phyloP scores from a whole-genome alignment of 2,329 filamentous ascomycete species.

The Aschersonia sp. region DNA sequence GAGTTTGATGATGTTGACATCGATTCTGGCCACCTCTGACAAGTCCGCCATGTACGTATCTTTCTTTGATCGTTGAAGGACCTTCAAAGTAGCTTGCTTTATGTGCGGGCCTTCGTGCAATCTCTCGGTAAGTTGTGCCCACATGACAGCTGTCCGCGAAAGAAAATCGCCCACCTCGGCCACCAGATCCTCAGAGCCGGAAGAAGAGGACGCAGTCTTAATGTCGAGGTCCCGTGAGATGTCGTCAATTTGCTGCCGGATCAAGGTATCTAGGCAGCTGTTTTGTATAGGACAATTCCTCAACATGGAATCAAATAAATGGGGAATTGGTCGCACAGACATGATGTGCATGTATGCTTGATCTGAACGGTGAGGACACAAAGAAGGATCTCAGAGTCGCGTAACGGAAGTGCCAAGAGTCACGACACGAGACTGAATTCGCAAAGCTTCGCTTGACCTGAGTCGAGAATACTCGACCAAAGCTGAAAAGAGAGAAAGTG shows the following conservation, averaged over 20 bases:
- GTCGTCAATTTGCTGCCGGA: conserved; percentile 13
- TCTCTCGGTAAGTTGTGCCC: conserved; percentile 17
- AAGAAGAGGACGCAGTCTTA: conserved; percentile 4
- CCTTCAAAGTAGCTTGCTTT: conserved; percentile 11
- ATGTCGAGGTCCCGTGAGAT: conserved; percentile 11
- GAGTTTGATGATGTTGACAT: conserved; percentile 17
- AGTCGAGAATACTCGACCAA: too few relatives aligned
- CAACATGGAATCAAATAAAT: conserved; percentile 16
- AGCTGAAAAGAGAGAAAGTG: too few relatives aligned
- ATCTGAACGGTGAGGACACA: background rate
- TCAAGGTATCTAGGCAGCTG: conserved; percentile 12
- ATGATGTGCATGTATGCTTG: conserved; percentile 1
- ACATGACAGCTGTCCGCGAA: conserved; percentile 17
- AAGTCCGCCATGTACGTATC: conserved; percentile 15
- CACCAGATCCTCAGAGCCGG: conserved; percentile 14
- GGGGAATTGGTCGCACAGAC: conserved; percentile 12
- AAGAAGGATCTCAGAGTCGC: too few relatives aligned
- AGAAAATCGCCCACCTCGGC: conserved; percentile 21
- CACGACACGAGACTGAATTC: too few relatives aligned
- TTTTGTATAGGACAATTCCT: background rate
- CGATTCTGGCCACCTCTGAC: conserved; percentile 13
- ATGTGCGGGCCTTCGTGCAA: conserved; percentile 19
- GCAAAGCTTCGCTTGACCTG: too few relatives aligned
- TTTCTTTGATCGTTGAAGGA: conserved; percentile 12
- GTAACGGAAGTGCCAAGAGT: too few relatives aligned